Conservation (phyloP, 768 basidiomycete genomes). For the Leccinum subgranulosum region DNA sequence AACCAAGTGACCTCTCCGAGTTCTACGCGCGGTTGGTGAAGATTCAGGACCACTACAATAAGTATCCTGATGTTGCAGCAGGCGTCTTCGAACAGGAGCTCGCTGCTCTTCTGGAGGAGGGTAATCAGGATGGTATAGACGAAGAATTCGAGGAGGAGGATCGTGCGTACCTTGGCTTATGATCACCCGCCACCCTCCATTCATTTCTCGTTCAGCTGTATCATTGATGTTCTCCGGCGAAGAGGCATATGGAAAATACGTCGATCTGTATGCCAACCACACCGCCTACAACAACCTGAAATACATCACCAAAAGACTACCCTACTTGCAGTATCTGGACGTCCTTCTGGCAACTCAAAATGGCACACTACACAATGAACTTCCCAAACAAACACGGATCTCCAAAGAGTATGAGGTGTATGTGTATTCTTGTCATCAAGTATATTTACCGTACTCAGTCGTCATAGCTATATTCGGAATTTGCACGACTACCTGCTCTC, state of each 20-base stretch:
- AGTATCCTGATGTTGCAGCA: constrained; percentile 88
- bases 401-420: constrained; percentile 80
- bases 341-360: constrained; percentile 66
- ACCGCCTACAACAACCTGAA: constrained; percentile 88
- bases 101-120: constrained; percentile 75
- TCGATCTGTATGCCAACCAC: constrained; percentile 90
- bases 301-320: constrained; percentile 75
- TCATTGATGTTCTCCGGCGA: constrained; percentile 93
- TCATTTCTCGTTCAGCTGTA: constrained; percentile 48
- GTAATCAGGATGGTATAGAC: constrained; percentile 62
- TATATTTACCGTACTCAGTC: constrained; percentile 7
- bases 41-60: constrained; percentile 94
- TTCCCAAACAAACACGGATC: constrained; percentile 62
- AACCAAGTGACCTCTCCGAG: constrained; percentile 78
- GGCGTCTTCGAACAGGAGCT: constrained; percentile 83
- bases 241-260: constrained; percentile 91
- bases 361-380: constrained; percentile 60
- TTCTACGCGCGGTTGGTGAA: constrained; percentile 96
- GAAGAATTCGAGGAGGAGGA: constrained; percentile 80
- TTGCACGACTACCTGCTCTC: constrained; percentile 83
- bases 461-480: constrained; percentile 72
- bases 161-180: constrained; percentile 52
- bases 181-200: constrained; percentile 3
- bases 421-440: constrained; percentile 28
- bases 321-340: constrained; percentile 93